phyloP scores from a whole-genome alignment of 352 stramenopile species.

The Bremia lactucae region DNA sequence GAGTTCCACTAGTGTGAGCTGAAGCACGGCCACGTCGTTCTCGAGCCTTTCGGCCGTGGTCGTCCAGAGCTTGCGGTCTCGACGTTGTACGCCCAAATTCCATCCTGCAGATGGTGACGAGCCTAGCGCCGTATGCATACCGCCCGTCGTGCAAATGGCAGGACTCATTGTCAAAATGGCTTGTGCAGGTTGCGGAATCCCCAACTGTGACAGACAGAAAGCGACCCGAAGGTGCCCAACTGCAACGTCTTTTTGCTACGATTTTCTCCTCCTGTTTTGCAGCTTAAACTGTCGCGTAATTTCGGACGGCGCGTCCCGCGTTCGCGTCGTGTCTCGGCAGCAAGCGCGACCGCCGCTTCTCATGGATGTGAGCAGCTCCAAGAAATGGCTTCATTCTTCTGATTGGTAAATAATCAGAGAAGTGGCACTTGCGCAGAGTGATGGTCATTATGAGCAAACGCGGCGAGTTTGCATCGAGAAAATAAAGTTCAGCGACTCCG shows the following conservation, averaged over 20 bases:
- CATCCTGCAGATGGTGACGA: slow-evolving; percentile 26
- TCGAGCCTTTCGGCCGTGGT: slow-evolving; percentile 42
- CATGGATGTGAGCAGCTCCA: slow-evolving; percentile 8
- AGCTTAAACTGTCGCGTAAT: neutral
- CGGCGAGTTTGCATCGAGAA: too few species aligned
- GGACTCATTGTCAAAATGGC: slow-evolving; percentile 15
- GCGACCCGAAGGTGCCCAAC: slow-evolving; percentile 1
- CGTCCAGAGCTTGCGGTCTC: slow-evolving; percentile 60
- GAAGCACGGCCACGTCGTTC: slow-evolving; percentile 36
- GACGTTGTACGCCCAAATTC: slow-evolving; percentile 49
- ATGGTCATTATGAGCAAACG: too few species aligned
- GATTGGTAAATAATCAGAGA: slow-evolving; percentile 7
- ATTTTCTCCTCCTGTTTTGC: slow-evolving; percentile 3
- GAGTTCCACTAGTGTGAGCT: slow-evolving; percentile 64
- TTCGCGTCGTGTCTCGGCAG: slow-evolving; percentile 8
- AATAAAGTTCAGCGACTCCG: too few species aligned
- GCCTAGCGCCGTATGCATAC: slow-evolving; percentile 7
- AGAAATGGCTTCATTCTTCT: neutral
- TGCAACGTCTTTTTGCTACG: slow-evolving; percentile 9
- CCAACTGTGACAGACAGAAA: slow-evolving; percentile 10
- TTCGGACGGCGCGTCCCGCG: slow-evolving; percentile 2
- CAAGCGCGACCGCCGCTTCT: slow-evolving; percentile 7
- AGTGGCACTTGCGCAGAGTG: neutral
- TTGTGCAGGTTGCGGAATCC: slow-evolving; percentile 9
- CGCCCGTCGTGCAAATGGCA: slow-evolving; percentile 5